Evolutionary conservation across 1,284 basidiomycete species (phyloP).

Genomic region (Trichosporon sp.): DNA sequence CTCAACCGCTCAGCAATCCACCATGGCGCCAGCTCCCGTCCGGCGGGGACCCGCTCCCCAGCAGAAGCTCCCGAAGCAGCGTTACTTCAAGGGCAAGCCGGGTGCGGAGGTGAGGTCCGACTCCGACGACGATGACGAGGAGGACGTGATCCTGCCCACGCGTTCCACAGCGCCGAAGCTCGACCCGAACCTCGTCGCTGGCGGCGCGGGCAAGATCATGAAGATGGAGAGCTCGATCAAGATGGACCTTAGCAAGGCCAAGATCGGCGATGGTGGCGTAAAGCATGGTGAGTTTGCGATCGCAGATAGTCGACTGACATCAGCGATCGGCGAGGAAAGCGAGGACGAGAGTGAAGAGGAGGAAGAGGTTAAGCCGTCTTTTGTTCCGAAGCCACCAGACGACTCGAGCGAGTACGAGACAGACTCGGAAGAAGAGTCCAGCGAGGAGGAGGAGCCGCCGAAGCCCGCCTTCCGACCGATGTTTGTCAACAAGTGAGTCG

Average conservation of each 20-base stretch:
- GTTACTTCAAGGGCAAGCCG: slow-evolving; percentile 47
- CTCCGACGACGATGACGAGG: slow-evolving; percentile 30
- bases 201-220: slow-evolving; percentile 46
- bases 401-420: slow-evolving; percentile 50
- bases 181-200: slow-evolving; percentile 37
- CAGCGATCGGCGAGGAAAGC: slow-evolving; percentile 19
- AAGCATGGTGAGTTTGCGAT: slow-evolving; percentile 23
- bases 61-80: slow-evolving; percentile 27
- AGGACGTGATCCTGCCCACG: slow-evolving; percentile 14
- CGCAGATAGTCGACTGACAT: slow-evolving; percentile 1
- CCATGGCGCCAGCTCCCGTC: slow-evolving; percentile 11
- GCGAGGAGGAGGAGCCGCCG: slow-evolving; percentile 34
- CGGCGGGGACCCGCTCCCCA: slow-evolving; percentile 8
- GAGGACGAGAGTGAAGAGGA: slow-evolving; percentile 33
- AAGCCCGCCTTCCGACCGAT: slow-evolving; percentile 48
- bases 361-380: slow-evolving; percentile 27
- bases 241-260: slow-evolving; percentile 37
- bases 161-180: slow-evolving; percentile 14
- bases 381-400: slow-evolving; percentile 23
- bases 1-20: neutral
- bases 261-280: slow-evolving; percentile 40
- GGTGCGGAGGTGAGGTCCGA: slow-evolving; percentile 29
- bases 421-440: slow-evolving; percentile 43
- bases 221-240: slow-evolving; percentile 27
- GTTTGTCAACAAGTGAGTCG: slow-evolving; percentile 44